These are phyloP conservation scores for Exutisphaerella laricina DNA, from an alignment of 2,329 filamentous ascomycete genomes.

Conservation along the genomic window DNA sequence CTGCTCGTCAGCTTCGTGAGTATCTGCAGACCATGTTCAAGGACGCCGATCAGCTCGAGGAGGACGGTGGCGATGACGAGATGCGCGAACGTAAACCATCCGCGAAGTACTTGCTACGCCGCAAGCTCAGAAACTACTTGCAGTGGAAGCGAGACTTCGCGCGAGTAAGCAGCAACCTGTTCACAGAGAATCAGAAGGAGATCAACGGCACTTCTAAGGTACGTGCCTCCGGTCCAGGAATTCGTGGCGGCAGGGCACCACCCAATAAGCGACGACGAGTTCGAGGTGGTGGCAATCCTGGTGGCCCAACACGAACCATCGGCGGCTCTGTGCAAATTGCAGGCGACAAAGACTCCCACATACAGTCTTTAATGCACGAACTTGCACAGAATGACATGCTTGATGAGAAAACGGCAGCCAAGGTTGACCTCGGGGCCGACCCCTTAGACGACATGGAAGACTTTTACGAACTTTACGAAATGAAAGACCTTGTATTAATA, in stretches of 20 bases:
- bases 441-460: constrained; percentile 87
- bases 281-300: constrained; percentile 66
- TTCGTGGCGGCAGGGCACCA: constrained; percentile 56
- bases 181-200: constrained; percentile 72
- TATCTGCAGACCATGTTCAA: constrained; percentile 83
- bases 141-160: constrained; percentile 87
- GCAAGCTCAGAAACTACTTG: constrained; percentile 79
- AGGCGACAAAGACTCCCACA: constrained; percentile 77
- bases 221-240: constrained; percentile 34
- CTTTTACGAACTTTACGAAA: constrained; percentile 85
- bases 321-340: constrained; percentile 70
- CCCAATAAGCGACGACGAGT: constrained; percentile 81
- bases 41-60: constrained; percentile 34
- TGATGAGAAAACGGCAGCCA: constrained; percentile 52
- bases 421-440: constrained; percentile 69
- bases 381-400: constrained; percentile 76
- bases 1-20: constrained; percentile 81
- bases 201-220: constrained; percentile 57
- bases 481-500: constrained; percentile 79
- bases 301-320: constrained; percentile 58
- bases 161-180: constrained; percentile 72
- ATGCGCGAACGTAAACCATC: constrained; percentile 51
- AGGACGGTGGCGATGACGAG: constrained; percentile 49
- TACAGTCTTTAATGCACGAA: constrained; percentile 75
- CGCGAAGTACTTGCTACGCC: constrained; percentile 81